Base-by-base conservation (phyloP, 2,329 filamentous ascomycete species). In the Fusarium solani-melongenae region DNA sequence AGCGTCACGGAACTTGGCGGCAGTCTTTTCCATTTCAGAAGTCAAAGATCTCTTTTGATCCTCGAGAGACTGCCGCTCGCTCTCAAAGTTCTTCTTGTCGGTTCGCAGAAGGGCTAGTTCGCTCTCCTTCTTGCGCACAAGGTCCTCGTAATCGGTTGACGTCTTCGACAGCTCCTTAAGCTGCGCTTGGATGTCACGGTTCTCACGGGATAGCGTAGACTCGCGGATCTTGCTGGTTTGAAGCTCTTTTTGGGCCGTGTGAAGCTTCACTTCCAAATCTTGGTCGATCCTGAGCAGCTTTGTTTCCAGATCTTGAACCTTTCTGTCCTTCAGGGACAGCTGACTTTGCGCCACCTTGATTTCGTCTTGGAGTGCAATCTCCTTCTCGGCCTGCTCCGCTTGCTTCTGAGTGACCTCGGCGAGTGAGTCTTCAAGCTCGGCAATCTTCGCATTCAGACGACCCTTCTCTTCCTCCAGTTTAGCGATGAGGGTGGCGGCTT, bases 301-400 rank as follows among this genome's bases (percentile, higher is more conserved):
- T 36, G 88, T 87, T 81, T 99, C 96, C 9, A 98, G 86, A 64
- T 99, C 96, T 65, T 94, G 91, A 6, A 94, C 86, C 81, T 98
- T 99, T 65, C 94, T 91, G 64, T 98, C 95, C 82, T 98, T 98
- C 69, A 98, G 84, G 62, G 90, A 90, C 14, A 99, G 85, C 76
- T 98, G 96, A 76, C 95, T 98, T 76, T 96, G 92, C 6, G 99
- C 89, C 89, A 98, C 93, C 80, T 94, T 94, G 76, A 98, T 90
- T 77, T 99, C 95, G 71, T 95, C 93, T 56, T 90, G 90, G 20
- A 99, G 86, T 12, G 88, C 89, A 41, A 93, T 90, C 79, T 98
- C 93, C 70, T 94, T 91, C 73, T 91, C 90, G 71, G 92, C 94
- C 61, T 93, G 90, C 78, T 95, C 90, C 0, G 92, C 91, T 73